phyloP scores from a whole-genome alignment of 1,139 yeast genomes.

The Pichia sp. region DNA sequence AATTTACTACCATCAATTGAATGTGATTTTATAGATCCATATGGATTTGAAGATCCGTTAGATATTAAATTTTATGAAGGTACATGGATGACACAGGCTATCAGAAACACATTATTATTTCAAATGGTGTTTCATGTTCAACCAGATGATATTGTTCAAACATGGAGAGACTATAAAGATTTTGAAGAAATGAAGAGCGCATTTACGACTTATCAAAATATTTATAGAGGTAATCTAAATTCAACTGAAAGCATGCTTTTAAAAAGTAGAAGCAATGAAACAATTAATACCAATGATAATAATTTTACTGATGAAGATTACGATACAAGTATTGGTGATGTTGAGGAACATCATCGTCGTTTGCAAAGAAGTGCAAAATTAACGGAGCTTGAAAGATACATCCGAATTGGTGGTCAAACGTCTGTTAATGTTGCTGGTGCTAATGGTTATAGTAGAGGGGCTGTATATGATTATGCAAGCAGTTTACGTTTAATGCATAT shows the following conservation, averaged over 20 bases:
- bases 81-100: constrained; percentile 81
- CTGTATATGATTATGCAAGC: constrained; percentile 65
- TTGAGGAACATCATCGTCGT: constrained; percentile 13
- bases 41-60: constrained; percentile 80
- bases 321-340: constrained; percentile 2
- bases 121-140: constrained; percentile 87
- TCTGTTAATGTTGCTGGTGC: constrained; percentile 9
- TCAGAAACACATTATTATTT: constrained; percentile 74
- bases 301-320: not conserved
- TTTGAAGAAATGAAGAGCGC: constrained; percentile 53
- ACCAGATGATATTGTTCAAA: constrained; percentile 82
- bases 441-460: constrained; percentile 6
- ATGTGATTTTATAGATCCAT: constrained; percentile 68
- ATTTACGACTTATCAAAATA: constrained; percentile 46
- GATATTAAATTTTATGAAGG: constrained; percentile 75
- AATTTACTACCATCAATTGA: constrained; percentile 24
- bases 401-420: constrained; percentile 10
- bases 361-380: constrained; percentile 21
- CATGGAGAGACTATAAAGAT: constrained; percentile 87
- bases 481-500: constrained; percentile 70
- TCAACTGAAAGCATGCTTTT: too few relatives aligned
- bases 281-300: too few relatives aligned
- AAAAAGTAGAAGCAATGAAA: too few relatives aligned
- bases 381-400: constrained; percentile 27
- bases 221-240: constrained; percentile 27